Evolutionary conservation across 106 monocot genomes (phyloP).

Genomic region (Apostasia shenzhenica): DNA sequence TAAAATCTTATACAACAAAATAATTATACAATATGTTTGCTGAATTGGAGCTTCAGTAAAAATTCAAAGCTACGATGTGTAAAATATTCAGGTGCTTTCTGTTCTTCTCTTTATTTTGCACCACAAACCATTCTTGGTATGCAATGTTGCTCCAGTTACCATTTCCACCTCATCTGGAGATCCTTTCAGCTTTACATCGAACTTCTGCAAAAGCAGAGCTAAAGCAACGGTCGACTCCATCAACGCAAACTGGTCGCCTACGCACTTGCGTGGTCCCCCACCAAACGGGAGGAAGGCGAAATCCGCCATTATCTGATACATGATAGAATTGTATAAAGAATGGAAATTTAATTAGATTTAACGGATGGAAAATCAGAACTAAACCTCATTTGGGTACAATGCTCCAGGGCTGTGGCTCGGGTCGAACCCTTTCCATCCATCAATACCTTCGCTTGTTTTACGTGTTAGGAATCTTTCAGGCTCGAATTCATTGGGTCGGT

Average conservation of each 20-base stretch:
- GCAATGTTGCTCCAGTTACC: constrained; percentile 94
- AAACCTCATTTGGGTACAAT: constrained; percentile 92
- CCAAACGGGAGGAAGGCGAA: constrained; percentile 94
- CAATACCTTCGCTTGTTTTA: constrained; percentile 53
- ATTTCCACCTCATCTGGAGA: constrained; percentile 74
- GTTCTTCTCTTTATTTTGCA: constrained; percentile 71
- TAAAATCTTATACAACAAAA: no score
- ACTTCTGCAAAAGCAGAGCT: constrained; percentile 72
- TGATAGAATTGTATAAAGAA: background rate
- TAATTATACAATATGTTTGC: no score
- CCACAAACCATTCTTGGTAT: constrained; percentile 88
- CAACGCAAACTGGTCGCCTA: constrained; percentile 90
- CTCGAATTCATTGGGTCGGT: constrained; percentile 78
- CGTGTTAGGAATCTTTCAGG: constrained; percentile 82
- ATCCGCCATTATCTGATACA: constrained; percentile 60
- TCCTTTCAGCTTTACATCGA: constrained; percentile 70
- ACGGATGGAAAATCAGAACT: background rate
- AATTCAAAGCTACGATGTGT: no score
- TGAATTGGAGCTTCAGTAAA: no score
- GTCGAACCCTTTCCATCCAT: constrained; percentile 92
- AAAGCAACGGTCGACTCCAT: constrained; percentile 81
- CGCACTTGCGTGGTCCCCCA: constrained; percentile 83
- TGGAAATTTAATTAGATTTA: background rate
- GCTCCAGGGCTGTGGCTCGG: constrained; percentile 79
- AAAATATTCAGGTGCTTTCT: background rate